Conservation (phyloP, 225 moss, liverwort and hornwort species). For the Ulota crispa region DNA sequence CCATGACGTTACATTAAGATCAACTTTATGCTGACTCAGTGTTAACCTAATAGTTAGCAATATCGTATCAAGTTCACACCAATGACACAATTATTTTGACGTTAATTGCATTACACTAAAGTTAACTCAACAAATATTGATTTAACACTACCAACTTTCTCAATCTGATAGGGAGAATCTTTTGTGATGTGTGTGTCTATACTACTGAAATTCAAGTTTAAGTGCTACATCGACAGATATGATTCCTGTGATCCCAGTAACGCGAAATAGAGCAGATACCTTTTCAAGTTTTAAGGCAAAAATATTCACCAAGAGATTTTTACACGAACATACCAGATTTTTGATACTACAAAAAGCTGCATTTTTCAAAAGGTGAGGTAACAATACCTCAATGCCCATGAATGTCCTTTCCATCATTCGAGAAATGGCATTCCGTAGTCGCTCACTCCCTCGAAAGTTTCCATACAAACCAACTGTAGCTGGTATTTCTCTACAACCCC, state of each 20-base stretch:
- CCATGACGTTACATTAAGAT: too few relatives aligned
- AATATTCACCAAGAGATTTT: background rate
- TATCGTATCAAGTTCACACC: background rate
- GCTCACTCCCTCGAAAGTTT: slow-evolving; percentile 84
- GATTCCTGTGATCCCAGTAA: background rate
- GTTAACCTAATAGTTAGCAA: background rate
- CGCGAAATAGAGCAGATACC: background rate
- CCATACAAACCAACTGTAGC: slow-evolving; percentile 87
- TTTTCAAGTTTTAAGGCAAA: background rate
- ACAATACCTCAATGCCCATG: slow-evolving; percentile 85
- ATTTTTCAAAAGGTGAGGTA: background rate
- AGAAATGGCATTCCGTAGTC: slow-evolving; percentile 79
- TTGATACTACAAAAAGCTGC: background rate
- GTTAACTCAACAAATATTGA: background rate
- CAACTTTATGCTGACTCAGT: background rate
- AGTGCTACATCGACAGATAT: background rate
- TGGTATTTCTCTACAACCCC: slow-evolving; percentile 86
- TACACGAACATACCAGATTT: background rate
- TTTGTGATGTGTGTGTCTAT: background rate
- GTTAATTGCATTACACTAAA: background rate
- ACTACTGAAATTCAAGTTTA: slow-evolving; percentile 3
- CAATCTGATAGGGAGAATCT: background rate
- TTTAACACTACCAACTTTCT: background rate
- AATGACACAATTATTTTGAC: background rate
- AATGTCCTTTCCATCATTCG: slow-evolving; percentile 99